Percentiles rank a stretch among this genome's conserved stretches.
Conservation (phyloP, 257 asterid species). For the Solanum dulcamara region DNA sequence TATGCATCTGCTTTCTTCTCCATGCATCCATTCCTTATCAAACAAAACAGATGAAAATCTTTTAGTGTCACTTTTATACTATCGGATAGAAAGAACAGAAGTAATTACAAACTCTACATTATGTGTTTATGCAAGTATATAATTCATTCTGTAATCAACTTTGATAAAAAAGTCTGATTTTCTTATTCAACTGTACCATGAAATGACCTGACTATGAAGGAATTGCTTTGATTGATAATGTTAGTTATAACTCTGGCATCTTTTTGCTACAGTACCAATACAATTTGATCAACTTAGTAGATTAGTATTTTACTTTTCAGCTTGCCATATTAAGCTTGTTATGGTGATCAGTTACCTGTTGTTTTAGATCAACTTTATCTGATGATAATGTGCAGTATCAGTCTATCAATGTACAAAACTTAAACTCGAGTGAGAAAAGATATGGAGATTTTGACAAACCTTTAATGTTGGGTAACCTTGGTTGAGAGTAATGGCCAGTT, state of each 20-base stretch:
- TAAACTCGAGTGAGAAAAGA: neutral
- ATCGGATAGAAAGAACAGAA: neutral
- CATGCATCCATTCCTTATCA: constrained; percentile 68
- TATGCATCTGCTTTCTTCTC: constrained; percentile 72
- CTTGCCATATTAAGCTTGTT: neutral
- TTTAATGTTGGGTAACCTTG: constrained; percentile 57
- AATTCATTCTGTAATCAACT: neutral
- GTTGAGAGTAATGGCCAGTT: constrained; percentile 81
- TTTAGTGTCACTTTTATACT: neutral
- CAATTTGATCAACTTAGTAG: neutral
- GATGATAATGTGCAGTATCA: neutral
- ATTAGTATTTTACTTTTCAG: neutral
- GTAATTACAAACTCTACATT: neutral
- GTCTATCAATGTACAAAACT: neutral
- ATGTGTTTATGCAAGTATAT: neutral
- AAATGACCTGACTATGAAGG: neutral
- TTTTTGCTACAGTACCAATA: neutral
- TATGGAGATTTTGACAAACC: constrained; percentile 19
- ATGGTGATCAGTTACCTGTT: neutral
- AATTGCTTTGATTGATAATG: neutral
- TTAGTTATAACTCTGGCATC: neutral
- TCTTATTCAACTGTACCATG: neutral
- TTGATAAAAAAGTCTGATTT: neutral
- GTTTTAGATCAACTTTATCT: neutral
- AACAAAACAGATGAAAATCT: neutral